Percentiles rank a stretch among this genome's conserved stretches.
Evolutionary conservation across 2,329 filamentous ascomycete genomes (phyloP).

Genomic region (Immersiporthe knoxdaviesiana): DNA sequence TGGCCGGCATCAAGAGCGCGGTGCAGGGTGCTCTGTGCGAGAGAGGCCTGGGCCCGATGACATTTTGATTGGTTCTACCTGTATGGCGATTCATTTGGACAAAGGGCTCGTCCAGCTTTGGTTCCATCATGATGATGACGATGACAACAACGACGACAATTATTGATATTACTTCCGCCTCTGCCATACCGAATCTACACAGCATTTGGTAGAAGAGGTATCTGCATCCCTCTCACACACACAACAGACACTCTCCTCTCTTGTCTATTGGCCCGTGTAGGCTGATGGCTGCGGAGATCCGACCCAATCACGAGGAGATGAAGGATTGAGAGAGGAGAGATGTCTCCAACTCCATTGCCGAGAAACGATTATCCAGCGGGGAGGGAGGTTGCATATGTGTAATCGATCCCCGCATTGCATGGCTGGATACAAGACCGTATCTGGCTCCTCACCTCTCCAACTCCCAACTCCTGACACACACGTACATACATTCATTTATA

Average conservation of each 20-base stretch:
- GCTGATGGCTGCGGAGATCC: background rate
- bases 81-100: background rate
- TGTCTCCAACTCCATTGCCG: background rate
- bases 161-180: too few relatives aligned
- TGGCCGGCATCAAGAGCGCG: constrained; percentile 49
- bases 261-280: background rate
- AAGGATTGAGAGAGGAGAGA: background rate
- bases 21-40: constrained; percentile 60
- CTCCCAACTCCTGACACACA: background rate
- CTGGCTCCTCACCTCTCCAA: background rate
- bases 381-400: background rate
- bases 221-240: background rate
- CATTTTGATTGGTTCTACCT: constrained; percentile 46
- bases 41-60: constrained; percentile 60
- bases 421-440: background rate
- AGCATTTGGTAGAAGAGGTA: background rate
- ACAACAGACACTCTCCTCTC: background rate
- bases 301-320: background rate
- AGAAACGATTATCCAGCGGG: background rate
- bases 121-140: background rate
- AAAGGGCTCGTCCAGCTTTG: background rate
- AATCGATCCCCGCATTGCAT: background rate
- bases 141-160: background rate
- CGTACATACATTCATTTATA: background rate
- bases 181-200: background rate